phyloP scores from a whole-genome alignment of 352 stramenopile species.

The Pythium biforme region DNA sequence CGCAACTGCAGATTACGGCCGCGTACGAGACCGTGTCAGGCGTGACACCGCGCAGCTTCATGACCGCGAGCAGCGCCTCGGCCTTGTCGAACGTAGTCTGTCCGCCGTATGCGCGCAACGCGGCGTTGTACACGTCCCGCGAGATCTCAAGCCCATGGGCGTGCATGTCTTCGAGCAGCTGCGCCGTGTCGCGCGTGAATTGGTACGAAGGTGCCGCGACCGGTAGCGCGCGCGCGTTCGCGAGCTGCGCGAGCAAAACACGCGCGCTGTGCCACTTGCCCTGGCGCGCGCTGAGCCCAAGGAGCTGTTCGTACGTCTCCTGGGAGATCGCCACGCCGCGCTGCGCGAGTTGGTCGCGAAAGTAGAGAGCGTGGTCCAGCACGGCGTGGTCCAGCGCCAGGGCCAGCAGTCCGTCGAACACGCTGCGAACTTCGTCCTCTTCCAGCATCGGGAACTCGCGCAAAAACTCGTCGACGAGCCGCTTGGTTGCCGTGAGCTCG shows the following conservation, averaged over 20 bases:
- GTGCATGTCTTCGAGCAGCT: conserved; percentile 52
- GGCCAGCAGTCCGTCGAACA: conserved; percentile 44
- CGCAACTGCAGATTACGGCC: conserved; percentile 52
- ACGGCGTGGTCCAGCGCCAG: conserved; percentile 41
- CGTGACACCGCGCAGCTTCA: conserved; percentile 36
- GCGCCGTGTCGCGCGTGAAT: conserved; percentile 51
- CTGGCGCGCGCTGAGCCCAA: conserved; percentile 47
- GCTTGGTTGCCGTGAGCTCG: conserved; percentile 53
- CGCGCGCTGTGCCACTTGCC: conserved; percentile 58
- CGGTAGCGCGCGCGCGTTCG: conserved; percentile 35
- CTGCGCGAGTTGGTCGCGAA: conserved; percentile 49
- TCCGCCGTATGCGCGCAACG: conserved; percentile 53
- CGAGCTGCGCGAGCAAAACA: conserved; percentile 48
- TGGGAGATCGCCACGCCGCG: conserved; percentile 33
- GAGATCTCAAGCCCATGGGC: conserved; percentile 36
- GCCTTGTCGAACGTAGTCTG: conserved; percentile 40
- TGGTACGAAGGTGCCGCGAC: conserved; percentile 34
- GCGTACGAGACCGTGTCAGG: conserved; percentile 58
- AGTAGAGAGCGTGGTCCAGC: conserved; percentile 54
- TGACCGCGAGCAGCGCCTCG: conserved; percentile 38
- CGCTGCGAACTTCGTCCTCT: conserved; percentile 37
- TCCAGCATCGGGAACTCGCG: conserved; percentile 28
- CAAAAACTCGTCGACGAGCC: conserved; percentile 47
- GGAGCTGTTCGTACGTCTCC: conserved; percentile 38
- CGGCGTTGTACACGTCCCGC: conserved; percentile 58